Evolutionary conservation across 192 early-diverging fungal species (phyloP).

Genomic region (Helicostylum pulchrum): DNA sequence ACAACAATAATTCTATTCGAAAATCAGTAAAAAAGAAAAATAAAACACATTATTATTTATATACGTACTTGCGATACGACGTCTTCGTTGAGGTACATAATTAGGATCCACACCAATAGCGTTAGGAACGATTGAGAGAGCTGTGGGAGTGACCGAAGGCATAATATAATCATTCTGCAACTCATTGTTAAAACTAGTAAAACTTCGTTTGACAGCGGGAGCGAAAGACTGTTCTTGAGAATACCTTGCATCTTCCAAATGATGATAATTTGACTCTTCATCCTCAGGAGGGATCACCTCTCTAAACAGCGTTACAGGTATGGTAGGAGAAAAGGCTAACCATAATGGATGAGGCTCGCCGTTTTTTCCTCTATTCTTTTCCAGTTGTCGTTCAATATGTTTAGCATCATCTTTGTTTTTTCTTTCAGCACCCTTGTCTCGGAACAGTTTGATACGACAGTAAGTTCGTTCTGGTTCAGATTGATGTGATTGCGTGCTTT

Average conservation of each 20-base stretch:
- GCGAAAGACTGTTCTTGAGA: too few relatives aligned
- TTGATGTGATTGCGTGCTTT: conserved; percentile 29
- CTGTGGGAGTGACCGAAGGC: background rate
- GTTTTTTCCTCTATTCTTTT: conserved; percentile 56
- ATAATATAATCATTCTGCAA: too few relatives aligned
- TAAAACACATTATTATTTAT: background rate
- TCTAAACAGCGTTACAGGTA: conserved; percentile 29
- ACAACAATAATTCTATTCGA: conserved; percentile 50
- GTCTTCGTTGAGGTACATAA: conserved; percentile 53
- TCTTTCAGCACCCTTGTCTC: conserved; percentile 77
- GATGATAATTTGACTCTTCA: background rate
- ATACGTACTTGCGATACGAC: conserved; percentile 35
- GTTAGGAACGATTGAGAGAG: background rate
- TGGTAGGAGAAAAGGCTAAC: conserved; percentile 31
- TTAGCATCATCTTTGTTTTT: conserved; percentile 77
- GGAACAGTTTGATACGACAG: conserved; percentile 65
- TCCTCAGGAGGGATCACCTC: conserved; percentile 6
- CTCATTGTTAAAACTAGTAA: background rate
- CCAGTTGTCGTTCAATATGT: conserved; percentile 66
- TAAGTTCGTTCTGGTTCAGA: conserved; percentile 52
- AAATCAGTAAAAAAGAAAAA: conserved; percentile 4
- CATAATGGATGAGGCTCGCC: conserved; percentile 52
- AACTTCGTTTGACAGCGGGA: too few relatives aligned
- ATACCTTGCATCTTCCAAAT: background rate
- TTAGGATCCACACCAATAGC: conserved; percentile 59